phyloP scores from a whole-genome alignment of 1,284 basidiomycete genomes.

The Trichosporon ovoides region DNA sequence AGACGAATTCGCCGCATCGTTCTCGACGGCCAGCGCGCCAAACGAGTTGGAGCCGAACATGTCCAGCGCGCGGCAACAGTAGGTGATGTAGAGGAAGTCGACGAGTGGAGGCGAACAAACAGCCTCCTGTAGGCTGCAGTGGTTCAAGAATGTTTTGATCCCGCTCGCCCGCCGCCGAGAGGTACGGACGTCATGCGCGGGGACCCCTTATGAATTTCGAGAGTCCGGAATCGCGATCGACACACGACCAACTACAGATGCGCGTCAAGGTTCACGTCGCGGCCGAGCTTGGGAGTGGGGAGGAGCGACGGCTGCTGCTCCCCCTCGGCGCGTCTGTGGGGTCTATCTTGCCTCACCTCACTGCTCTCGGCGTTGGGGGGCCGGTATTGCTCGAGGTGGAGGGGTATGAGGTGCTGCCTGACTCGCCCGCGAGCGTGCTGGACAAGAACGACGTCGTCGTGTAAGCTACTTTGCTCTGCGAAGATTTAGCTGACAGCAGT shows the following conservation, averaged over 20 bases:
- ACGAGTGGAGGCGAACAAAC: too few relatives aligned
- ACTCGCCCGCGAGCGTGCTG: constrained; percentile 33
- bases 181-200: background rate
- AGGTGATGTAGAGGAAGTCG: too few relatives aligned
- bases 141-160: background rate
- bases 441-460: constrained; percentile 38
- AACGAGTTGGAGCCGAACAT: constrained; percentile 37
- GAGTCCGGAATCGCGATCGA: background rate
- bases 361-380: background rate
- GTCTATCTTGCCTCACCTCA: background rate
- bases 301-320: constrained; percentile 29
- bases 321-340: constrained; percentile 1
- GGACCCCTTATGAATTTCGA: background rate
- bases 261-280: constrained; percentile 34
- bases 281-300: constrained; percentile 24
- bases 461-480: constrained; percentile 40
- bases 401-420: constrained; percentile 45
- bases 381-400: constrained; percentile 41
- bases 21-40: constrained; percentile 33
- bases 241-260: too few relatives aligned
- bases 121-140: background rate
- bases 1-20: constrained; percentile 20
- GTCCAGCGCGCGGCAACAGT: background rate
- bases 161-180: background rate
- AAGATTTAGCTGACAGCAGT: constrained; percentile 15